phyloP scores from a whole-genome alignment of 306 rosid species.

The Gastrolobium bilobum region DNA sequence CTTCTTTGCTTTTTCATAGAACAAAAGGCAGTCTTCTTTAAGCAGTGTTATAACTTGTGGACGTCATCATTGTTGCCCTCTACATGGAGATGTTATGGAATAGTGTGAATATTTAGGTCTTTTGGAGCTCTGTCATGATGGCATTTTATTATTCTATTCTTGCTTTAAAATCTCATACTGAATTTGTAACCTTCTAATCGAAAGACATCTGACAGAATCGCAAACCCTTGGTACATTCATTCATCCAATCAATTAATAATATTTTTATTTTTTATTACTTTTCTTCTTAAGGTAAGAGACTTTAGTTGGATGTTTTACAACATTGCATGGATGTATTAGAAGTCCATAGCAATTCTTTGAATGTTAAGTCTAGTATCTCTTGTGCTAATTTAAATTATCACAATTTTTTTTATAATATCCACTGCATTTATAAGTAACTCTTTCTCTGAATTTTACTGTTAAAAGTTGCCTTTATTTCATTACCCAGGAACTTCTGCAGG shows the following conservation, averaged over 20 bases:
- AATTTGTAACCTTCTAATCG: slow-evolving; percentile 3
- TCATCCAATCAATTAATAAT: neutral
- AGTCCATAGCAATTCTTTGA: slow-evolving; percentile 9
- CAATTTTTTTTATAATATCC: slow-evolving; percentile 30
- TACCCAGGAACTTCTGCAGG: slow-evolving; percentile 71
- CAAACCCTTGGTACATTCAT: slow-evolving; percentile 27
- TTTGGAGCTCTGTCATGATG: slow-evolving; percentile 10
- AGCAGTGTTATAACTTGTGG: slow-evolving; percentile 2
- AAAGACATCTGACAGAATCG: neutral
- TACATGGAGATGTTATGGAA: slow-evolving; percentile 4
- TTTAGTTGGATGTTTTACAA: slow-evolving; percentile 1
- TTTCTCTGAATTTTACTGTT: slow-evolving; percentile 41
- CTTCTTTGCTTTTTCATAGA: slow-evolving; percentile 20
- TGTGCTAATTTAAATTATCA: slow-evolving; percentile 13
- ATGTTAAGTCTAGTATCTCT: slow-evolving; percentile 15
- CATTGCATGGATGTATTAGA: slow-evolving; percentile 12
- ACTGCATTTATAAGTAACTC: slow-evolving; percentile 25
- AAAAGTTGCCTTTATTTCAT: slow-evolving; percentile 38
- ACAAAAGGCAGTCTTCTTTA: slow-evolving; percentile 25
- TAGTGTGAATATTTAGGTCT: slow-evolving; percentile 31
- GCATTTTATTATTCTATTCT: slow-evolving; percentile 6
- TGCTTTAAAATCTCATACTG: slow-evolving; percentile 13
- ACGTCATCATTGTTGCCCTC: slow-evolving; percentile 15
- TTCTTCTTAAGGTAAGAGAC: neutral
- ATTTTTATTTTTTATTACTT: neutral